These are phyloP conservation scores for Trifolium subterraneum DNA, from an alignment of 306 rosid genomes.

Conservation along the genomic window DNA sequence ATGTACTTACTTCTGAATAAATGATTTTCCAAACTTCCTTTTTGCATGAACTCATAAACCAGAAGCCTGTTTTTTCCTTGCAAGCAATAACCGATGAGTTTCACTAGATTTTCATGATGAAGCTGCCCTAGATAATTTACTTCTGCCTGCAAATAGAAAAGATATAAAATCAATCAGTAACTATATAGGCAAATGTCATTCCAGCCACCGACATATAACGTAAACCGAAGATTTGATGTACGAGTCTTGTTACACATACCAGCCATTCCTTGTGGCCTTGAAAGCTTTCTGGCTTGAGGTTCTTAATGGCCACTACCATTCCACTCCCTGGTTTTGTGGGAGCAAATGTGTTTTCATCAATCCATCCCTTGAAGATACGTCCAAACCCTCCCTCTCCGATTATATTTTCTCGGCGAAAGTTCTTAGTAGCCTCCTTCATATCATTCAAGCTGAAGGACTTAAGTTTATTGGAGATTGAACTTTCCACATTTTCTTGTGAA, in stretches of 20 bases:
- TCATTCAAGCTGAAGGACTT: slow-evolving; percentile 81
- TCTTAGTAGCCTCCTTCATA: slow-evolving; percentile 83
- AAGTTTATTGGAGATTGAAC: slow-evolving; percentile 47
- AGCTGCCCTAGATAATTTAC: slow-evolving; percentile 87
- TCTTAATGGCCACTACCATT: slow-evolving; percentile 88
- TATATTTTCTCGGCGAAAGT: slow-evolving; percentile 71
- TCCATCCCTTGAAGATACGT: slow-evolving; percentile 89
- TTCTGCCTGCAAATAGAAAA: slow-evolving; percentile 75
- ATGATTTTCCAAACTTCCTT: slow-evolving; percentile 93
- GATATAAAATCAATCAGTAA: slow-evolving; percentile 27
- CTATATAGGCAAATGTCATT: background rate
- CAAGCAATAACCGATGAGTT: slow-evolving; percentile 85
- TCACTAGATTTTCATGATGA: slow-evolving; percentile 84
- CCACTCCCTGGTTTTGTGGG: slow-evolving; percentile 89
- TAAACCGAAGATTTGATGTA: background rate
- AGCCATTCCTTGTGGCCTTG: slow-evolving; percentile 99
- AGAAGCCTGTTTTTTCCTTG: slow-evolving; percentile 82
- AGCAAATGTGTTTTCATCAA: slow-evolving; percentile 65
- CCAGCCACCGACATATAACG: background rate
- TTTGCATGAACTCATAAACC: slow-evolving; percentile 87
- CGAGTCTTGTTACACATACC: slow-evolving; percentile 59
- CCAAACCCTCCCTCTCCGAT: slow-evolving; percentile 98
- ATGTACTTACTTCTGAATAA: slow-evolving; percentile 80
- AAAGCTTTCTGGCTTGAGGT: slow-evolving; percentile 86
- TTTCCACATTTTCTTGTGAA: slow-evolving; percentile 39